phyloP scores from a whole-genome alignment of 192 early-diverging fungal species.

The Tieghemiomyces parasiticus region DNA sequence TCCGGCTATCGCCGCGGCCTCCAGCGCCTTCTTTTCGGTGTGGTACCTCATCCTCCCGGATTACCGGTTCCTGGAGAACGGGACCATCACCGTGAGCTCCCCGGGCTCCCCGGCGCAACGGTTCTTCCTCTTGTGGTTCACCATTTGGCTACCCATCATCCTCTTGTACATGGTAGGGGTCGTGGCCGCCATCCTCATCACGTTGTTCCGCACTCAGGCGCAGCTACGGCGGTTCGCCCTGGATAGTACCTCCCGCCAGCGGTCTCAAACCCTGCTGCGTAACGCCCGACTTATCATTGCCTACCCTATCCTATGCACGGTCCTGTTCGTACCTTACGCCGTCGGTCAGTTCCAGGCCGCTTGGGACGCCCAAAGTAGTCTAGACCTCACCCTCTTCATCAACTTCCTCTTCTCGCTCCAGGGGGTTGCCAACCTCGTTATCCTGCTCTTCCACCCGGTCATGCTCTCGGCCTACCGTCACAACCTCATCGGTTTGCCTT shows the following conservation, averaged over 20 bases:
- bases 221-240: neutral
- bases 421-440: neutral
- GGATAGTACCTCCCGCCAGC: neutral
- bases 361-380: neutral
- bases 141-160: neutral
- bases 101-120: neutral
- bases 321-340: neutral
- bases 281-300: neutral
- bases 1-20: neutral
- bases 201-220: neutral
- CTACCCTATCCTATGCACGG: neutral
- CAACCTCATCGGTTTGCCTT: neutral
- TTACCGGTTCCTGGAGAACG: neutral
- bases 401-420: neutral
- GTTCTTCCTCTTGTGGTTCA: neutral
- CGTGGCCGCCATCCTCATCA: neutral
- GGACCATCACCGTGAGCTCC: neutral
- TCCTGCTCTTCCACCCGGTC: neutral
- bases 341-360: neutral
- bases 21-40: neutral
- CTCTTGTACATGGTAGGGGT: neutral
- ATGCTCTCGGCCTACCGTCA: neutral
- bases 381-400: neutral
- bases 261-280: neutral
- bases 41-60: neutral